Base-by-base conservation (phyloP, 495 filamentous ascomycete genomes). In the Neurospora sp. region DNA sequence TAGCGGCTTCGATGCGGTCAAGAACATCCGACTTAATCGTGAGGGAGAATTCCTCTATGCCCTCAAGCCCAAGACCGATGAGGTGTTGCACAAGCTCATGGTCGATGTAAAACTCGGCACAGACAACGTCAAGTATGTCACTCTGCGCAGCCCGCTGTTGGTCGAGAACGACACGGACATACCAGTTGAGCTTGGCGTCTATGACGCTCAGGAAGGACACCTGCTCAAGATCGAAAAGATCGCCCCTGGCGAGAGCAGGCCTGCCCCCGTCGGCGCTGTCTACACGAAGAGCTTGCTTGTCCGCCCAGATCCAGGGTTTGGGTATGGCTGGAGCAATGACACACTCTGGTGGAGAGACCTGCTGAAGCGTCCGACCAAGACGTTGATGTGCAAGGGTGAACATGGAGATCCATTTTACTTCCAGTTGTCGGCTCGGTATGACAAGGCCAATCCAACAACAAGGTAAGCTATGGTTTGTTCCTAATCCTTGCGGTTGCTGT, bases 121-220 rank as follows among this genome's bases (percentile, higher is more conserved):
- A 4, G 94, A 99, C 82, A 98, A 97, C 74, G 91, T 99, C 81
- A 99, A 99, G 82, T 95, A 97, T 80, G 96, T 99, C 77, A 98
- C 94, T 10, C 93, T 99, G 79, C 90, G 95, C 46, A 98, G 96
- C 16, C 96, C 96, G 8, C 85, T 99, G n/a, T 83, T 97, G 16
- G 89, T 99, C n/a, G 96, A 98, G 81, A 99, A 99, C 83, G 92
- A 94, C 78, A 98, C 96, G 3, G 94, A 98, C 81, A 97, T 99
- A 72, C 94, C 96, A 0, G 89, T 98, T 3, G 96, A 99, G 82
- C 76, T 99, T 35, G 96, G 96, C n/a, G 89, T 99, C 7, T 96
- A 92, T 79, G 96, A 93, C 80, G 89, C 92, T 8, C 89, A 93
- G 75, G 92, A 97, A 69, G 94, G 94, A 8, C 90, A 97, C 80